Evolutionary conservation across 495 filamentous ascomycete species (phyloP).

Genomic region (Tuber borchii): DNA sequence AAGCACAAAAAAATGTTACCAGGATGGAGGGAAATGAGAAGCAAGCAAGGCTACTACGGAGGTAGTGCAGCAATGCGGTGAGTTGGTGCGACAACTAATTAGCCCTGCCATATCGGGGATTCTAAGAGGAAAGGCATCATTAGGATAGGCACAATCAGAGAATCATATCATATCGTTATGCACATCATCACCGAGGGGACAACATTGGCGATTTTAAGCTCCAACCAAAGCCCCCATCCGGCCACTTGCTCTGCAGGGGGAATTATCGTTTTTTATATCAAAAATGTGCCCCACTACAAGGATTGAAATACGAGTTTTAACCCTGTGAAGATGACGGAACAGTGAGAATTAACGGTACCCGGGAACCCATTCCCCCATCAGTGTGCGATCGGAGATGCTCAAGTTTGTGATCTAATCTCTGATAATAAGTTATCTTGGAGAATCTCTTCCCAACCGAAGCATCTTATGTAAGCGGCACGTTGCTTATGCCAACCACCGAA

Average conservation of each 20-base stretch:
- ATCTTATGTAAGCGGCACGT: not conserved
- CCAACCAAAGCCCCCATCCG: not conserved
- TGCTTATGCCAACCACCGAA: not conserved
- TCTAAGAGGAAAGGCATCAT: not conserved
- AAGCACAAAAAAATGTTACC: not conserved
- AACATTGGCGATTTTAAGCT: not conserved
- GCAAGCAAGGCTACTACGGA: not conserved
- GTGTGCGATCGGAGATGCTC: not conserved
- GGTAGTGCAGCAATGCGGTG: not conserved
- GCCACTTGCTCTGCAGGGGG: not conserved
- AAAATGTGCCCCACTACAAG: not conserved
- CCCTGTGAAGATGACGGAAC: not conserved
- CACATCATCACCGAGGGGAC: not conserved
- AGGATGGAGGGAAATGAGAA: constrained; percentile 1
- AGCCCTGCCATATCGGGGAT: not conserved
- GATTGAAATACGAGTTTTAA: not conserved
- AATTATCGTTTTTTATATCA: not conserved
- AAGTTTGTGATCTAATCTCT: not conserved
- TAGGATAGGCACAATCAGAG: not conserved
- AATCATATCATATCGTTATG: not conserved
- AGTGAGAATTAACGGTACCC: not conserved
- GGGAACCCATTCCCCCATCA: not conserved
- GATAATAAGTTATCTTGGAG: not conserved
- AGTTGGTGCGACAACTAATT: not conserved
- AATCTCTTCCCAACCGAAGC: not conserved